Percentiles rank a stretch among this genome's conserved stretches.
Evolutionary conservation across 208 protist species (phyloP).

Genomic region (Trypanosoma melophagium): DNA sequence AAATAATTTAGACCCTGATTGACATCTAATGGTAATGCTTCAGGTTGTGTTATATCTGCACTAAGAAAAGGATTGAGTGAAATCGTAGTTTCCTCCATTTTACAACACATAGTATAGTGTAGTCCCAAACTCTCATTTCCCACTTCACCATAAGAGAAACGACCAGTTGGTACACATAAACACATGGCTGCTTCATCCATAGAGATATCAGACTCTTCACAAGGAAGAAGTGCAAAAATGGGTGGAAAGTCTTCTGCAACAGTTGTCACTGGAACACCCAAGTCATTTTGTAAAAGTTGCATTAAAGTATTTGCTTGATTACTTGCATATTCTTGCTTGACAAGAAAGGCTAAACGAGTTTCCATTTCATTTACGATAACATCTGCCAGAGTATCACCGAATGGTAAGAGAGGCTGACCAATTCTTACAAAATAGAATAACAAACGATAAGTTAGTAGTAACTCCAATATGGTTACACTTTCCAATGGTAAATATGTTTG

Average conservation of each 20-base stretch:
- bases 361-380: conserved; percentile 3
- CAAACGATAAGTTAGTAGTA: conserved; percentile 7
- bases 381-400: neutral
- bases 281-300: conserved; percentile 3
- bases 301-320: neutral
- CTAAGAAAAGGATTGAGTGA: conserved; percentile 6
- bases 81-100: neutral
- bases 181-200: neutral
- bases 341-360: neutral
- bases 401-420: neutral
- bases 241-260: neutral
- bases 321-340: conserved; percentile 3
- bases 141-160: neutral
- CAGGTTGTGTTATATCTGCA: neutral
- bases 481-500: conserved; percentile 6
- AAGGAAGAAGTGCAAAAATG: neutral
- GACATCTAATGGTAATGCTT: neutral
- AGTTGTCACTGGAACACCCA: neutral
- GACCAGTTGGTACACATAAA: neutral
- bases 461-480: conserved; percentile 1
- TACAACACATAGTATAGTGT: neutral
- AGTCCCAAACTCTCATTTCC: too few species aligned
- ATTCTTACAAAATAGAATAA: conserved; percentile 8
- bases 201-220: neutral
- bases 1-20: neutral